Evolutionary conservation across 495 filamentous ascomycete species (phyloP).

Genomic region (Annulohypoxylon stygium): DNA sequence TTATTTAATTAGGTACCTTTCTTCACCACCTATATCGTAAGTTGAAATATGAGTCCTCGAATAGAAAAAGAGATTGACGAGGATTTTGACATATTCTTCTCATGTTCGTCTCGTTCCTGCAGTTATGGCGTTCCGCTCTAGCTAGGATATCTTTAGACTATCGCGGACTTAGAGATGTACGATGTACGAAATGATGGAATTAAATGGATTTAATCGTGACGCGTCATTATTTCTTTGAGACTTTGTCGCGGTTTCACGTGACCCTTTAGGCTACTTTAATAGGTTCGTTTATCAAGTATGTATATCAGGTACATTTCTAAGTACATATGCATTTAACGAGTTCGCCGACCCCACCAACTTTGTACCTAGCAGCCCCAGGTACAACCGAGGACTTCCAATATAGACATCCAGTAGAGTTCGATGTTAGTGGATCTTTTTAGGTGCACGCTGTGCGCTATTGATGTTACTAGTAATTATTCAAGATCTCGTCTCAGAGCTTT

Average conservation of each 20-base stretch:
- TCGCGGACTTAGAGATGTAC: too few relatives aligned
- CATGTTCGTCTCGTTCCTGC: neutral
- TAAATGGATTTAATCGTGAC: neutral
- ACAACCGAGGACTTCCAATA: too few relatives aligned
- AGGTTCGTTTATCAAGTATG: neutral
- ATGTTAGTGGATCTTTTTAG: too few relatives aligned
- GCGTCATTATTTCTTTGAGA: conserved; percentile 5
- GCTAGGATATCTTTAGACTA: too few relatives aligned
- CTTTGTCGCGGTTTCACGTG: conserved; percentile 8
- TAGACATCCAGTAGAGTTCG: too few relatives aligned
- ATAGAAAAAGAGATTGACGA: conserved; percentile 4
- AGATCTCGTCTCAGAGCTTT: neutral
- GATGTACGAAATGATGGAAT: too few relatives aligned
- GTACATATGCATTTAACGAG: too few relatives aligned
- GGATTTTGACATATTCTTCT: conserved; percentile 15
- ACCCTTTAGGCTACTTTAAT: neutral
- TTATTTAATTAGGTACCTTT: neutral
- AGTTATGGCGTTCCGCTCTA: neutral
- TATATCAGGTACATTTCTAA: neutral
- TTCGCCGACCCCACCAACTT: too few relatives aligned
- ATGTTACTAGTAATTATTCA: too few relatives aligned
- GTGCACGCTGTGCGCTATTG: too few relatives aligned
- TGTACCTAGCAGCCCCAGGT: too few relatives aligned
- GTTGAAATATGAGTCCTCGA: neutral
- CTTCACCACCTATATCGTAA: neutral